phyloP scores from a whole-genome alignment of 495 filamentous ascomycete genomes.

The Talaromyces liani region DNA sequence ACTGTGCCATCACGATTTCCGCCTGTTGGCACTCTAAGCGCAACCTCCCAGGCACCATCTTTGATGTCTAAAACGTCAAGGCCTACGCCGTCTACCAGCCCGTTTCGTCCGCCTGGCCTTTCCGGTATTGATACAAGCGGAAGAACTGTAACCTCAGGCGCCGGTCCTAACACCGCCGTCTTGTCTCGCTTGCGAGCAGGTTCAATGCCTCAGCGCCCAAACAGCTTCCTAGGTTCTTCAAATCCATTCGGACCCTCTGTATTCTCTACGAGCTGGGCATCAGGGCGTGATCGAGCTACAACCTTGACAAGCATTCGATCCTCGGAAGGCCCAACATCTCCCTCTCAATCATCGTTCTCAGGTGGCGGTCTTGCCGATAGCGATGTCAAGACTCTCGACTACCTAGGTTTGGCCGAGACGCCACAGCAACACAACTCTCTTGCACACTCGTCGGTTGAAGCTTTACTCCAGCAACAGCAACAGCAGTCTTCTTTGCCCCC shows the following conservation, averaged over 20 bases:
- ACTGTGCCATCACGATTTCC: constrained; percentile 95
- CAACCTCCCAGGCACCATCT: constrained; percentile 52
- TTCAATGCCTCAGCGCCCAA: constrained; percentile 80
- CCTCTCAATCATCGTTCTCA: constrained; percentile 82
- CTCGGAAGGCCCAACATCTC: constrained; percentile 87
- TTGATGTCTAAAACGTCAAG: constrained; percentile 75
- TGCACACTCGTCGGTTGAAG: constrained; percentile 44
- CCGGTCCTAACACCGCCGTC: constrained; percentile 54
- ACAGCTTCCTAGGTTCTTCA: constrained; percentile 51
- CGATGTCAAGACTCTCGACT: constrained; percentile 92
- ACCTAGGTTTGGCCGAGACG: constrained; percentile 90
- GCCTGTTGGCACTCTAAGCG: constrained; percentile 55
- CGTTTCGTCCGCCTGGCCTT: constrained; percentile 74
- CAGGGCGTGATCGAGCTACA: constrained; percentile 66
- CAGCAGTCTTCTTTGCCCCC: constrained; percentile 52
- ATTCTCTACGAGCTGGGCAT: constrained; percentile 80
- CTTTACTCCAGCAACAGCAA: constrained; percentile 43
- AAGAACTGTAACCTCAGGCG: constrained; percentile 35
- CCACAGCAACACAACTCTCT: constrained; percentile 74
- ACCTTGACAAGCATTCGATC: constrained; percentile 80
- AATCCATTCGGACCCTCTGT: constrained; percentile 83
- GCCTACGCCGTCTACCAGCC: constrained; percentile 84
- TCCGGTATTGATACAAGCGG: constrained; percentile 55
- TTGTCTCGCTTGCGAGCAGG: constrained; percentile 86
- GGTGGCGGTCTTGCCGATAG: constrained; percentile 78